Base-by-base conservation (phyloP, 768 basidiomycete genomes). In the Hygrophorus russula region DNA sequence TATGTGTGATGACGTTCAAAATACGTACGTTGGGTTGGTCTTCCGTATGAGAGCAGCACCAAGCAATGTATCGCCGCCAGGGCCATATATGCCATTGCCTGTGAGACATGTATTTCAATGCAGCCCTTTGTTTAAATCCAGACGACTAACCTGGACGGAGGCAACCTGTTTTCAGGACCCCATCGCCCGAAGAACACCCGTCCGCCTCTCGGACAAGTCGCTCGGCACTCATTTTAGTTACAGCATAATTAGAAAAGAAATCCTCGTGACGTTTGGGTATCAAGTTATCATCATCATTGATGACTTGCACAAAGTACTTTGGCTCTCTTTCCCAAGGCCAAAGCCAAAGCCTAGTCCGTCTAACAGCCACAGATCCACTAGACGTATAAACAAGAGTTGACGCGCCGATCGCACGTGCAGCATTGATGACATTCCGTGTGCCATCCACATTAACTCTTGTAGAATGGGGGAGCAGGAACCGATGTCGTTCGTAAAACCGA, bases 211-310 rank as follows among this genome's bases (percentile, higher is more conserved):
- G 73, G 50, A 57, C 73, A 56, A 50, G 53, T 50, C 42, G 49
- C 55, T 88, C 85, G 1, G 74, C 83, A 19, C 63, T 58, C 6
- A 62, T 52, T 55, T 88, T 88, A 32, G 80, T 75, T 17, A 63
- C 71, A 0, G 84, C 82, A 45, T 88, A 88, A 55, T 87, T 88
- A 10, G 84, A 87, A 59, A 84, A 86, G 56, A 78, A 82, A 10
- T 80, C 66, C 11, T 70, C 59, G 50, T 82, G 80, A 4, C 55
- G 61, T 51, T 65, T 71, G 7, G 80, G 79, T 1, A 74, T 49
- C 10, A 57, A 51, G 18, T 44, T 49, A 37, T 83, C 77, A 45
- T 79, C 74, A 53, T 86, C 84, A 42, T 70, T 69, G 46, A 82
- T 65, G 2, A 71, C 61, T 57, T 89, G 85, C 6, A 81, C 67